Evolutionary conservation across 495 filamentous ascomycete genomes (phyloP), one percentile per base, ranked within the genome.

Genomic region (Tuber umbilicatum): DNA sequence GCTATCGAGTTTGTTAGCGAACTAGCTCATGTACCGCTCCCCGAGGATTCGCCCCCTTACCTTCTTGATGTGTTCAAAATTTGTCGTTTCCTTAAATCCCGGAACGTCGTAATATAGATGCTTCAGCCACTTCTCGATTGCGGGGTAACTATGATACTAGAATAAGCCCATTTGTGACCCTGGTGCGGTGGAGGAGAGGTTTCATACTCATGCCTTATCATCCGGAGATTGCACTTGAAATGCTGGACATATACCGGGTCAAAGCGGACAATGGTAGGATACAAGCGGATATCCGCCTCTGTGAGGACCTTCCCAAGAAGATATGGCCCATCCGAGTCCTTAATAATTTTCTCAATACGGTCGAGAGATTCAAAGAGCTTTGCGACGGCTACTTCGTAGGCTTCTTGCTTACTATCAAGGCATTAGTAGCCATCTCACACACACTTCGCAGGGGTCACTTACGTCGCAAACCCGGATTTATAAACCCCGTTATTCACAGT

Each of bases 211-310:
- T 88, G 89, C 4, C 94, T 85, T 73, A 97, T 96, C 84, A 93
- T 92, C 12, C 90, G 86, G 55, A 97, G 83, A 82, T 97, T 97
- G 82, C 91, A 94, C 86, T 97, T 97, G 86, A 97, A 97, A 83
- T 96, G 92, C 86, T 95, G 93, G 6, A 96, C 93, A 79, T 97
- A 97, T 60, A 95, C 92, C 19, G 89, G 86, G 79, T 97, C 93
- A 84, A 97, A 97, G 43, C 93, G 88, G 73, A 94, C 84, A 69
- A 97, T 90, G 7, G 93, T 97, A 4, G 92, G 92, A 85, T 89
- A 95, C 41, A 95, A 86, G 31, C 93, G 85, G 71, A 97, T 87
- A 84, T 97, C 94, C 0, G 89, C 89, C 85, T 97, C 94, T 5
- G 93, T 96, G 70, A 95, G 83, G 40, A 81, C 69, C 9, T 87